Conservation (phyloP, 2,329 filamentous ascomycete genomes). For the Paraconiothyrium brasiliense region DNA sequence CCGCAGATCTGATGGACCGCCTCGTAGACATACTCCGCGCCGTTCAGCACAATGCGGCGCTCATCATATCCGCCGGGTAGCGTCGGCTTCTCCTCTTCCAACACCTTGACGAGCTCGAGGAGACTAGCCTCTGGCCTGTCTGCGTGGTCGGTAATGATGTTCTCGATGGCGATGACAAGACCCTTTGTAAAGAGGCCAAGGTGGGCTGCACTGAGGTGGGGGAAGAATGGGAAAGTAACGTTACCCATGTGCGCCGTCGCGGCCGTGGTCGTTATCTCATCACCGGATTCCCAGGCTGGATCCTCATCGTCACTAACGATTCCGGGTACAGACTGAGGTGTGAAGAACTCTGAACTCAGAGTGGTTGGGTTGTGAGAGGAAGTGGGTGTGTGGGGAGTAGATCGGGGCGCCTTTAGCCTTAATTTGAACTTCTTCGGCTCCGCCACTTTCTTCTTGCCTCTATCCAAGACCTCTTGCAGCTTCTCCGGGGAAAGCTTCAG, state of each 20-base stretch:
- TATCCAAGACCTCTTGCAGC: neutral
- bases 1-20: neutral
- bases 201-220: neutral
- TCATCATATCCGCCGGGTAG: neutral
- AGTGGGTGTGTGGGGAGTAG: neutral
- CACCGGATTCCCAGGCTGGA: neutral
- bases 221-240: neutral
- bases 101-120: neutral
- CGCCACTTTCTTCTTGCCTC: neutral
- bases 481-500: constrained; percentile 5
- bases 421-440: neutral
- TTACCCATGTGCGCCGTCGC: neutral
- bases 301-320: neutral
- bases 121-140: neutral
- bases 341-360: too few species aligned
- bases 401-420: neutral
- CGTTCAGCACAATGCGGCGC: neutral
- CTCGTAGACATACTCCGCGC: constrained; percentile 6
- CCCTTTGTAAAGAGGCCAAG: constrained; percentile 1
- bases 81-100: constrained; percentile 3
- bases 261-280: neutral
- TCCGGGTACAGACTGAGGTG: neutral
- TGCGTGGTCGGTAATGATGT: constrained; percentile 4
- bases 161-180: constrained; percentile 4
- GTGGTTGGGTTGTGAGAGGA: too few species aligned